phyloP scores from a whole-genome alignment of 2,329 filamentous ascomycete species.

The Scedosporium dehoogii region DNA sequence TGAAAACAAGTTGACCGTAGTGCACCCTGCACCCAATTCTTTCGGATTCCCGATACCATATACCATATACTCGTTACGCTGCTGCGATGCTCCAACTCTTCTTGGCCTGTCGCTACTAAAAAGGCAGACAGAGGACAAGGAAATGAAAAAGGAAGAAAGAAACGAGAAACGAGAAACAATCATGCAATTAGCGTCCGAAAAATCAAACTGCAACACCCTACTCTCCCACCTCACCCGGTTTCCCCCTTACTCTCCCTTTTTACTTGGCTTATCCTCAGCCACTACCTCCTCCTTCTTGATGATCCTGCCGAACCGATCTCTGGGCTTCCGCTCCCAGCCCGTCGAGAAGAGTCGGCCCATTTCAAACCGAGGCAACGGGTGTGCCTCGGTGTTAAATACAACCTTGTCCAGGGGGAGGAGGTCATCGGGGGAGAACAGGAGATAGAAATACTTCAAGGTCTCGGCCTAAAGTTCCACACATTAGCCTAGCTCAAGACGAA shows the following conservation, averaged over 20 bases:
- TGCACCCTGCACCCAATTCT: constrained; percentile 16
- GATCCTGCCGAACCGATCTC: constrained; percentile 35
- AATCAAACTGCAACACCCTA: too few relatives aligned
- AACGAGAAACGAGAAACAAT: too few relatives aligned
- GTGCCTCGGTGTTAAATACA: constrained; percentile 94
- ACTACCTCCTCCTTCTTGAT: constrained; percentile 14
- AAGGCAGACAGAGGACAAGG: neutral
- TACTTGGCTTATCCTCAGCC: neutral
- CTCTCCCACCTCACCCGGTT: neutral
- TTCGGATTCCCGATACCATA: neutral
- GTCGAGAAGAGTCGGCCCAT: constrained; percentile 68
- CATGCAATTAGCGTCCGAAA: too few relatives aligned
- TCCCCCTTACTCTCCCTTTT: neutral
- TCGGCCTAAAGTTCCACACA: constrained; percentile 59
- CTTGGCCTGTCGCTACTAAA: neutral
- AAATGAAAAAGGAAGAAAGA: neutral
- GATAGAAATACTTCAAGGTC: constrained; percentile 95
- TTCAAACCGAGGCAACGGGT: constrained; percentile 80
- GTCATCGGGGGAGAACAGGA: constrained; percentile 79
- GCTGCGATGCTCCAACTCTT: neutral
- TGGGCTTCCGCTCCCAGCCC: constrained; percentile 66
- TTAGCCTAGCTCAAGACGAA: constrained; percentile 2
- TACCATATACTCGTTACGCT: neutral
- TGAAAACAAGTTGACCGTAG: too few relatives aligned
- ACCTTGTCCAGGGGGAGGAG: constrained; percentile 76